A percentile compares a stretch with the other conserved stretches of the same genome.
These are phyloP conservation scores for Lecanicillium sp. DNA, from an alignment of 2,329 filamentous ascomycete species.

Conservation along the genomic window DNA sequence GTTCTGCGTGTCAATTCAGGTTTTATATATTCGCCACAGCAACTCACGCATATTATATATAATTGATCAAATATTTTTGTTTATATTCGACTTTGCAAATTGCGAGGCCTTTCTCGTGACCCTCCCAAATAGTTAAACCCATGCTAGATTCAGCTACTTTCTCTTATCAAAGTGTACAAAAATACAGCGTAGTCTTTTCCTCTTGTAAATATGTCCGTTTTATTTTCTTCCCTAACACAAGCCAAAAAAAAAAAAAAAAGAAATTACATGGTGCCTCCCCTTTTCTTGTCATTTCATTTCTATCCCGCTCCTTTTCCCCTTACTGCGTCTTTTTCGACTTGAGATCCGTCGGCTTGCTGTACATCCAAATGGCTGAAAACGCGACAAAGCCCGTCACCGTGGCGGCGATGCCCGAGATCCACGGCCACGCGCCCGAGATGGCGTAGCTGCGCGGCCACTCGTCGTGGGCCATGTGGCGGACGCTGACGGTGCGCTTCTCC, in stretches of 20 bases:
- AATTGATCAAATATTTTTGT: neutral
- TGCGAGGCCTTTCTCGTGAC: no score
- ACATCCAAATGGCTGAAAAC: conserved; percentile 88
- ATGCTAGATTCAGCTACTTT: conserved; percentile 3
- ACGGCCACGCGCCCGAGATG: conserved; percentile 90
- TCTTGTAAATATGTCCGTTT: no score
- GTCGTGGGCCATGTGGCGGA: conserved; percentile 94
- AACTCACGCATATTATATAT: neutral
- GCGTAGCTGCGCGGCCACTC: conserved; percentile 89
- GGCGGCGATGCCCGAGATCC: conserved; percentile 81
- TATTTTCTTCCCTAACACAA: neutral
- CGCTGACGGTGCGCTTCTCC: conserved; percentile 91
- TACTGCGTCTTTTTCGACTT: conserved; percentile 44
- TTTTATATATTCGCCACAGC: no score
- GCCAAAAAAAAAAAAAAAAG: neutral
- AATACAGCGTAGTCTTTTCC: conserved; percentile 3
- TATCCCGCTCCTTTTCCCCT: neutral
- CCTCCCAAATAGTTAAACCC: neutral
- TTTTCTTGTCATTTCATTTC: no score
- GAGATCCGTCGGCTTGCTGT: conserved; percentile 43
- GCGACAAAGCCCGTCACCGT: conserved; percentile 78
- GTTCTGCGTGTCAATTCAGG: neutral
- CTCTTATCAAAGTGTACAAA: conserved; percentile 2
- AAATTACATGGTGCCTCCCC: neutral
- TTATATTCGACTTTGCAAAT: neutral